These are phyloP conservation scores for Botrytis pseudocinerea DNA, from an alignment of 2,329 filamentous ascomycete species.

Conservation along the genomic window DNA sequence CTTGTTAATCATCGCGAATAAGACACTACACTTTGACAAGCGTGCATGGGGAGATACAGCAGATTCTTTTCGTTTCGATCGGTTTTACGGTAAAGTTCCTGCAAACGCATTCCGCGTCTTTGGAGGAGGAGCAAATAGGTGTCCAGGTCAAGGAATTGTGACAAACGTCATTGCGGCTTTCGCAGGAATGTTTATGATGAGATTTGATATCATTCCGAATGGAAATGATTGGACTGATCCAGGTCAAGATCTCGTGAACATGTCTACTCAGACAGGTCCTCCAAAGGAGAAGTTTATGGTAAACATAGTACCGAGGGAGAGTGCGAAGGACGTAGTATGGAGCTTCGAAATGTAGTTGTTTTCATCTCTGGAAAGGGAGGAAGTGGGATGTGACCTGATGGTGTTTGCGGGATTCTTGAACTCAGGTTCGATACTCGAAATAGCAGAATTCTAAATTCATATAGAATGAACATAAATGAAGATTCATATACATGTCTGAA, in stretches of 20 bases:
- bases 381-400: neutral
- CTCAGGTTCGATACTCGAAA: neutral
- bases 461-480: neutral
- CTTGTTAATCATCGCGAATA: slow-evolving; percentile 12
- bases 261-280: slow-evolving; percentile 6
- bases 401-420: neutral
- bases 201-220: slow-evolving; percentile 4
- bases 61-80: slow-evolving; percentile 1
- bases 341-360: slow-evolving; percentile 14
- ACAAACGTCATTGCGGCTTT: neutral
- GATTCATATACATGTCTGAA: neutral
- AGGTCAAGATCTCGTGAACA: slow-evolving; percentile 1
- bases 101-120: slow-evolving; percentile 17
- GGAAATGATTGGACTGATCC: slow-evolving; percentile 16
- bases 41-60: slow-evolving; percentile 7
- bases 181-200: slow-evolving; percentile 11
- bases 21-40: slow-evolving; percentile 17
- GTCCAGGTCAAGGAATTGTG: slow-evolving; percentile 9
- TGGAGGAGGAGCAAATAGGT: slow-evolving; percentile 18
- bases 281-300: slow-evolving; percentile 9
- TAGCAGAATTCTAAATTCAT: neutral
- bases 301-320: slow-evolving; percentile 1
- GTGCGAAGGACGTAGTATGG: neutral
- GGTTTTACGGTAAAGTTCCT: neutral
- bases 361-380: neutral